Percentiles rank a stretch among this genome's conserved stretches.
These are phyloP conservation scores for Lignosus rhinocerotis DNA, from an alignment of 1,284 basidiomycete genomes.

Conservation along the genomic window DNA sequence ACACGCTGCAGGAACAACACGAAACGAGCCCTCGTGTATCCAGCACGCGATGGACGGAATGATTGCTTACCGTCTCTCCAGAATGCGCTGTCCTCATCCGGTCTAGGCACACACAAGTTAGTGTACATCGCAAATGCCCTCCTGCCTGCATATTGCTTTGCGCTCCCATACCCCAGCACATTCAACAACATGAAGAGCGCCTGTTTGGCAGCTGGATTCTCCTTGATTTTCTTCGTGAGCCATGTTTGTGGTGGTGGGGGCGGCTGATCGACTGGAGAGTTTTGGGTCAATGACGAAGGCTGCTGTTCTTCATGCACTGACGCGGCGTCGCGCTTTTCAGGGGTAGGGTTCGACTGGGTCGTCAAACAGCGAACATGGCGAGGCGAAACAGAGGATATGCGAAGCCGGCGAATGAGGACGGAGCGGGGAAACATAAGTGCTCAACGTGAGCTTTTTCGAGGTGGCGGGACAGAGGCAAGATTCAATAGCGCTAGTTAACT, in stretches of 20 bases:
- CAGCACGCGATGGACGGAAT: not conserved
- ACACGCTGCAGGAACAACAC: no score
- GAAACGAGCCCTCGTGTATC: no score
- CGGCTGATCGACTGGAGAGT: not conserved
- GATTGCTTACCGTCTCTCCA: slow-evolving; percentile 61
- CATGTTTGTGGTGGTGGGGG: slow-evolving; percentile 39
- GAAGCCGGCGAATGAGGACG: slow-evolving; percentile 18
- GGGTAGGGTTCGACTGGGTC: not conserved
- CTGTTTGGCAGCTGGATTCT: slow-evolving; percentile 50
- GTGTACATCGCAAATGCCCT: slow-evolving; percentile 61
- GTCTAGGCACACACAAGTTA: slow-evolving; percentile 51
- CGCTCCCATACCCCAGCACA: slow-evolving; percentile 60
- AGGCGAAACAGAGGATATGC: not conserved
- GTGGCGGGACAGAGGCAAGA: not conserved
- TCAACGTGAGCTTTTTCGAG: slow-evolving; percentile 5
- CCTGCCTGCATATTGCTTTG: slow-evolving; percentile 61
- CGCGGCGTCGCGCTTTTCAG: not conserved
- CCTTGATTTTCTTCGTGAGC: slow-evolving; percentile 58
- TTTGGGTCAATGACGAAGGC: not conserved
- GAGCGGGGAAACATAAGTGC: slow-evolving; percentile 21
- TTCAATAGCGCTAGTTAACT: not conserved
- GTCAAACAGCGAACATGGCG: slow-evolving; percentile 7
- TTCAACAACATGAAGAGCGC: slow-evolving; percentile 53
- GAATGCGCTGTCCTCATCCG: slow-evolving; percentile 63
- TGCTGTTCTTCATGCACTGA: not conserved